Evolutionary conservation across 139 green algal species (phyloP), one percentile per base, ranked within the genome.

Genomic region (Tetraselmis striata): DNA sequence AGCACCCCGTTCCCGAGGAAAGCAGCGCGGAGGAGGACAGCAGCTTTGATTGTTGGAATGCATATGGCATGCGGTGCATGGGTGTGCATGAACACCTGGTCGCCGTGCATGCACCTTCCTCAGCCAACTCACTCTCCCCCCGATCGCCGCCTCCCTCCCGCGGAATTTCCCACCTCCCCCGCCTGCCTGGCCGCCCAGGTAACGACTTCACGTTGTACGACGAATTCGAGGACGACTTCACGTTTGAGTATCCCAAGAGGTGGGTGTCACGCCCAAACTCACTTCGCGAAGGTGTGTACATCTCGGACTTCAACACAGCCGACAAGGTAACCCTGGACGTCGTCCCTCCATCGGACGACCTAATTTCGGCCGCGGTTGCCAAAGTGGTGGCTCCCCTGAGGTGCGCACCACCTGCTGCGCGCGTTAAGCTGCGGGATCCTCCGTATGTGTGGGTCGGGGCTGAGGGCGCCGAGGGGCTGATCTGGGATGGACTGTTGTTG

Each of bases 291-390:
- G 91, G 91, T 0, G 25, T 94, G 2, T 86, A 85, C 32, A 88
- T 94, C 30, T 83, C 80, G n/a, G 88, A 94, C 80, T 94, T 88
- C 82, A 87, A 93, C 86, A 93, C 90, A 24, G 88, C 90, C n/a
- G 90, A 94, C 82, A 92, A 94, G 83, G 80, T 90, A 1, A 75
- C 79, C 2, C 74, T 94, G 23, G 90, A 94, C 67, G 81, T 86
- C 29, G 89, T 81, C 32, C 67, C 81, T 28, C 59, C 22, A 28
- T 81, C 82, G 24, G 79, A 31, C n/a, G 79, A 80, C 24, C 59
- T 89, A 18, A 79, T 84, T 0, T 29, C 45, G 28, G 84, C 84
- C 26, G 84, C 45, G 11, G 45, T 67, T 18, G 11, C 18, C 11
- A 67, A 67, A 18, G 45, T 67, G 18, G 45, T 67, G 45, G 45